Evolutionary conservation across 2,329 filamentous ascomycete genomes (phyloP).

Genomic region (Hymenoscyphus fraxineus): DNA sequence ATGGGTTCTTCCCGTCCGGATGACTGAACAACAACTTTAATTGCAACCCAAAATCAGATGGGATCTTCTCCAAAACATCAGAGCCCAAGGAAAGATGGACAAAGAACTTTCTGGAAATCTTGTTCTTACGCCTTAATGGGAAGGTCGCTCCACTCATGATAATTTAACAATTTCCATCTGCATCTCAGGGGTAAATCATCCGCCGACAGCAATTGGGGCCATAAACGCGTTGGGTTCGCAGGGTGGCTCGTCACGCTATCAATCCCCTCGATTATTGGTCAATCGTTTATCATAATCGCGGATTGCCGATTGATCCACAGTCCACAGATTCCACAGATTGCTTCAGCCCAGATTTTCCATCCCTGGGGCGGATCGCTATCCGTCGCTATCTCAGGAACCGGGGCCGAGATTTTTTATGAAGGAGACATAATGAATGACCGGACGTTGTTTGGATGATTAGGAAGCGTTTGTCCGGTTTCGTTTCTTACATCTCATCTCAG

Average conservation of each 20-base stretch:
- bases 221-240: neutral
- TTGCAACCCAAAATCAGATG: no score
- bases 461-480: neutral
- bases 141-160: no score
- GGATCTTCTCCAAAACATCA: no score
- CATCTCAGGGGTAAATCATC: no score
- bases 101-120: no score
- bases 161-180: no score
- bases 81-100: no score
- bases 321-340: constrained; percentile 15
- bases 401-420: constrained; percentile 11
- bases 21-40: no score
- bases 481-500: neutral
- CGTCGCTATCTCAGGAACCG: neutral
- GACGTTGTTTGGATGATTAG: no score
- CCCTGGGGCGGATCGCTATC: constrained; percentile 11
- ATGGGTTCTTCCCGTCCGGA: no score
- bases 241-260: neutral
- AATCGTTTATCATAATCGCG: constrained; percentile 14
- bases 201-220: neutral
- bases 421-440: neutral
- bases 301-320: constrained; percentile 7
- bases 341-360: neutral
- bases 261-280: neutral
- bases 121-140: no score